Evolutionary conservation across 2,329 filamentous ascomycete genomes (phyloP), one percentile per base, ranked within the genome.

Genomic region (Aspergillus sp.): DNA sequence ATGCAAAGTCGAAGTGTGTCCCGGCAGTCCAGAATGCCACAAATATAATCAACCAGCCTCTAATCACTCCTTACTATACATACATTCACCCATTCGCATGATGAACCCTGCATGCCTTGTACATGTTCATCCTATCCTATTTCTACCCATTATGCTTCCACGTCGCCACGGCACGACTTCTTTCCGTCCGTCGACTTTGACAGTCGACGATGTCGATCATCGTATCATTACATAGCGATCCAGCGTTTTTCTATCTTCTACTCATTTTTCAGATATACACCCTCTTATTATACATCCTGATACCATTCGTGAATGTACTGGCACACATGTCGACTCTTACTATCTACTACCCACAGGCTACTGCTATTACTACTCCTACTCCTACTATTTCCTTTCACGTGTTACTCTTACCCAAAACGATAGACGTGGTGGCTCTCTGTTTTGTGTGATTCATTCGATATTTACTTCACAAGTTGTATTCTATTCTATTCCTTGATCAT

Each of bases 191-290:
- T 43, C 50, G 64, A 57, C 60, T 65, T 59, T 61, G 56, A 62
- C 25, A 66, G 51, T 63, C 62, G 38, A 55, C 59, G 36, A 15
- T 39, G 50, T 55, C 47, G 48, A 56, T 47, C 48, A 57, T 45
- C 45, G 55, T 45, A 55, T 61, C 62, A 64, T 63, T 58, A 56
- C 56, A 55, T 57, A 64, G 62, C 64, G 58, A 61, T 58, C 55
- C 56, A 60, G 62, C 55, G 57, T 43, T 63, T 60, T 36, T 36
- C 13, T 58, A 45, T 38, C 17, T 49, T 57, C 25, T 9, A 32
- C 23, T 38, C 38, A 28, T 12, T 41, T 41, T 56, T 36, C 28
- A 47, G 45, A 49, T n/a, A 36, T 5, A 32, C 36, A 45, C 5
- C 50, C 39, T 57, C 36, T 45, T 32, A 17, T 57, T 43, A 47